Percentiles rank a stretch among this genome's conserved stretches.
Evolutionary conservation across 306 rosid genomes (phyloP).

Genomic region (Abrus pulchellus): DNA sequence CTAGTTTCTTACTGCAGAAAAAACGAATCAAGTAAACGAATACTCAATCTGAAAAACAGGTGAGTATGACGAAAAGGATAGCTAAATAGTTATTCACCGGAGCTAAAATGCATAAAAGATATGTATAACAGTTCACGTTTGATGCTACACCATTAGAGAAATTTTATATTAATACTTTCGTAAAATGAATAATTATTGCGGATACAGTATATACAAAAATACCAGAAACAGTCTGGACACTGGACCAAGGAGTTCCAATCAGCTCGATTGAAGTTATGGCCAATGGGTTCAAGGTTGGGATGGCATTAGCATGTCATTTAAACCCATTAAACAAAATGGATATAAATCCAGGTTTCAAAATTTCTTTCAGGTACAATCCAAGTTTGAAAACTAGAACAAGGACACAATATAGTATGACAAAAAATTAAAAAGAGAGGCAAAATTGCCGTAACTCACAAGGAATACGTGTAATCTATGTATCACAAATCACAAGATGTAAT

Average conservation of each 20-base stretch:
- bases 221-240: not conserved
- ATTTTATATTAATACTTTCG: no score
- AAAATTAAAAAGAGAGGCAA: constrained; percentile 15
- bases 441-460: constrained; percentile 49
- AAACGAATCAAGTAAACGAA: no score
- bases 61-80: no score
- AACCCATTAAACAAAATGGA: constrained; percentile 23
- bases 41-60: no score
- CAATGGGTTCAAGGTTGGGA: not conserved
- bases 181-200: not conserved
- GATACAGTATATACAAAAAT: not conserved
- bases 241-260: not conserved
- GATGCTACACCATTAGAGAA: no score
- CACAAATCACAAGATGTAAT: constrained; percentile 39
- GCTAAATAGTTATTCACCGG: no score
- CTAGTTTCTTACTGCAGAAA: no score
- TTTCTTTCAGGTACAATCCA: constrained; percentile 27
- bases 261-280: not conserved
- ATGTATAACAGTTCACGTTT: no score
- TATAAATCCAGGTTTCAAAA: constrained; percentile 24
- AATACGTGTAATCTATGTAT: constrained; percentile 37
- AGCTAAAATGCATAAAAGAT: no score
- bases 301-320: not conserved
- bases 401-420: not conserved
- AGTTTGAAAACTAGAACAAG: constrained; percentile 25